Evolutionary conservation across 176 grass and related monocot species (phyloP), one percentile per base, ranked within the genome.

Genomic region (Neostapfia colusana): DNA sequence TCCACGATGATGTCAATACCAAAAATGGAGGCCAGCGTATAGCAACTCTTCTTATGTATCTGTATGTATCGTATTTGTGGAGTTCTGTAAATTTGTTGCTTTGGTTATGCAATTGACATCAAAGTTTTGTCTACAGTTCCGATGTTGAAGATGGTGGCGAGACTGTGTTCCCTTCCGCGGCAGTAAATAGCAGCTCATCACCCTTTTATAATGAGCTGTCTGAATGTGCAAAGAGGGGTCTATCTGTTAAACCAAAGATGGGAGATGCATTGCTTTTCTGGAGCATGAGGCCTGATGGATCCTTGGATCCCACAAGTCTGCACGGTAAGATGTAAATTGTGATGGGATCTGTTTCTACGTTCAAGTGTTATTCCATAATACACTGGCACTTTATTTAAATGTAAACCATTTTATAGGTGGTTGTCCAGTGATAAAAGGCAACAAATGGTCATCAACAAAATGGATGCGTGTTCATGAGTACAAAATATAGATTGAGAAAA

Each of bases 101-200:
- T 31, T 34, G 23, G 21, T 81, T 10, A 70, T 75, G 59, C 26
- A 69, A 36, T 60, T 89, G 65, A 83, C 70, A 82, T 45, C 21
- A 21, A 67, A 78, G 58, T 85, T 27, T 74, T 86, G 35, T 82
- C 71, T 46, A 36, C 74, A 99, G 95, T 76, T 99, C 95, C 61
- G 95, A 99, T 89, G 95, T 99, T 74, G 91, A 95, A 84, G 95
- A 99, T 58, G 95, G 95, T 65, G 95, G 95, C 12, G 95, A 99
- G 83, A 99, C 95, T 8, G 87, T 95, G 15, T 99, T 99, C 67
- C 92, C 92, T 80, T 37, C 80, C 12, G 85, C 80, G 15, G 83
- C 88, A 81, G 79, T 57, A 61, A 99, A 99, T 77, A 99, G 87
- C 72, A 99, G 95, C 71, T 86, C 87, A 45, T 89, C 76, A 73